A percentile compares a stretch with the other conserved stretches of the same genome.
Evolutionary conservation across 2,329 filamentous ascomycete genomes (phyloP).

Genomic region (Calonectria leucothoes): DNA sequence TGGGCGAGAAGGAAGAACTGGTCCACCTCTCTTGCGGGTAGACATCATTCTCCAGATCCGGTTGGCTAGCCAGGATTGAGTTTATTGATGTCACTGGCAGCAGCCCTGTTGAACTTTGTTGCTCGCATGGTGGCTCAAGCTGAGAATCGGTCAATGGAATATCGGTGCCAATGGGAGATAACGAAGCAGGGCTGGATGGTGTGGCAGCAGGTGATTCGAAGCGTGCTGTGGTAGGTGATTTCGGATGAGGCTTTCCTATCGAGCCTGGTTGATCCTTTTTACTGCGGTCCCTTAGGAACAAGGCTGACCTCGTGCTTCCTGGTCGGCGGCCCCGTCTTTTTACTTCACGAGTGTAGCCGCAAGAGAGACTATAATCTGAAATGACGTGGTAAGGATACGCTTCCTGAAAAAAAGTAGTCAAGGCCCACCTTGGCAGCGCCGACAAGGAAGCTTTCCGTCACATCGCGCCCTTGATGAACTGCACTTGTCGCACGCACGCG

Average conservation of each 20-base stretch:
- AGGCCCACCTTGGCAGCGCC: background rate
- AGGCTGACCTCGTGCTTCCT: background rate
- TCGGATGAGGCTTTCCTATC: background rate
- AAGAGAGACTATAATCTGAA: background rate
- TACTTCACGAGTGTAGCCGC: background rate
- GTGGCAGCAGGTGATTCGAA: too few species aligned
- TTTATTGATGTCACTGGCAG: background rate
- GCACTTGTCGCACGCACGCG: background rate
- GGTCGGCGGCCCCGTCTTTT: background rate
- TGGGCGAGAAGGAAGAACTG: background rate
- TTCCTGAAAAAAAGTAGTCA: too few species aligned
- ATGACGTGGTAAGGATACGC: background rate
- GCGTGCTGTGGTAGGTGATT: background rate
- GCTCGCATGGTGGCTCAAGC: background rate
- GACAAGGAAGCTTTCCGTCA: background rate
- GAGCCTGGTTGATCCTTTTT: background rate
- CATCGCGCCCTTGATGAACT: background rate
- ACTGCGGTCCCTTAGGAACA: background rate
- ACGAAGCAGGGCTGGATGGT: background rate
- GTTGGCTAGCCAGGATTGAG: background rate
- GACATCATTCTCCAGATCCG: background rate
- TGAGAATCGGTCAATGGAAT: background rate
- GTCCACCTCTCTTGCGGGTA: background rate
- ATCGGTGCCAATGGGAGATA: too few species aligned
- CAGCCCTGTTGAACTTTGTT: background rate